Evolutionary conservation across 495 filamentous ascomycete species (phyloP).

Genomic region (Lichenothelia convexa): DNA sequence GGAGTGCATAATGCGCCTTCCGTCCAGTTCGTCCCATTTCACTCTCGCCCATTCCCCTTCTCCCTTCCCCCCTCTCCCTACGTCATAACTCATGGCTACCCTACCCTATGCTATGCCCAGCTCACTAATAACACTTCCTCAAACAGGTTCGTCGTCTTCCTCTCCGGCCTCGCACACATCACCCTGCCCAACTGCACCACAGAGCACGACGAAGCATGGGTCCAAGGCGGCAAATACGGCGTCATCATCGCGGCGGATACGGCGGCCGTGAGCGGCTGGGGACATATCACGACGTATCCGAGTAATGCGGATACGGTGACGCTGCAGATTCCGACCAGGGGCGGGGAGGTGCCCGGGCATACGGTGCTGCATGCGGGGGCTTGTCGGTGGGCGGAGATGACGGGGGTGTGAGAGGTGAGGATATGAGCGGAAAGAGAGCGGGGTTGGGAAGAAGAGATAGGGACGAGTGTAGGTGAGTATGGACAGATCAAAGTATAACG

Average conservation of each 20-base stretch:
- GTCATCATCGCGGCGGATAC: constrained; percentile 6
- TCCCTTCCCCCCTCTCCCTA: neutral
- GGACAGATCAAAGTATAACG: too few relatives aligned
- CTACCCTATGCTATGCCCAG: neutral
- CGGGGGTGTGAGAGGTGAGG: too few relatives aligned
- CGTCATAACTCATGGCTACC: neutral
- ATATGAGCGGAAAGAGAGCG: too few relatives aligned
- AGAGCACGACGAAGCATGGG: constrained; percentile 2
- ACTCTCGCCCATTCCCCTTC: neutral
- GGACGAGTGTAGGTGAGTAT: too few relatives aligned
- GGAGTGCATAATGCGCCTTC: constrained; percentile 33
- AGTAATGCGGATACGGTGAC: constrained; percentile 3
- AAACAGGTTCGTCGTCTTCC: constrained; percentile 32
- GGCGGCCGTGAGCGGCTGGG: constrained; percentile 3
- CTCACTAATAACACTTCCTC: too few relatives aligned
- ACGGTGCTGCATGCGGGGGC: too few relatives aligned
- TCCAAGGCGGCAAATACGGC: constrained; percentile 2
- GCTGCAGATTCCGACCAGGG: constrained; percentile 4
- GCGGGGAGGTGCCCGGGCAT: neutral
- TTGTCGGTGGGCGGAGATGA: too few relatives aligned
- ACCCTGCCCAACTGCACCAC: constrained; percentile 4
- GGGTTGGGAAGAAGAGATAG: too few relatives aligned
- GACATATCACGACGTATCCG: constrained; percentile 7
- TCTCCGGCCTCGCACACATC: constrained; percentile 32
- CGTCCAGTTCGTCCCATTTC: constrained; percentile 24